A percentile compares a stretch with the other conserved stretches of the same genome.
Conservation (phyloP, 2,329 filamentous ascomycete species). For the Saccharata proteae region DNA sequence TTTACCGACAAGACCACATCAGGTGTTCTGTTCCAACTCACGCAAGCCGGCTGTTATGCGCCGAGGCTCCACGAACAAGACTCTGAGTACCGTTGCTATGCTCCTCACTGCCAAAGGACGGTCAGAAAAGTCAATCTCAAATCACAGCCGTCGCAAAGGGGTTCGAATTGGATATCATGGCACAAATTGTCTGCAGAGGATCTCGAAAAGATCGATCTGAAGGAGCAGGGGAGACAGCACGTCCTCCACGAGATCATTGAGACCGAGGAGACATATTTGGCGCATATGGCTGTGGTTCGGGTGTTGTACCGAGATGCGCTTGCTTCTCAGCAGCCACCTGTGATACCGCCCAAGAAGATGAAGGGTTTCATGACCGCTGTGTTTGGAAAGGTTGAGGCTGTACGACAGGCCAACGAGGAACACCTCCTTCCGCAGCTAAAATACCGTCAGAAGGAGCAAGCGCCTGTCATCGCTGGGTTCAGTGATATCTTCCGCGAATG, state of each 20-base stretch:
- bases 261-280: conserved; percentile 83
- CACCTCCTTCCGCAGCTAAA: conserved; percentile 87
- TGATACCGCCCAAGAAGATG: conserved; percentile 67
- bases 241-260: conserved; percentile 91
- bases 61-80: conserved; percentile 62
- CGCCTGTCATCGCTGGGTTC: conserved; percentile 85
- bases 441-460: conserved; percentile 92
- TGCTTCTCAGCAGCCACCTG: conserved; percentile 57
- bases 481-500: conserved; percentile 97
- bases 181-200: conserved; percentile 72
- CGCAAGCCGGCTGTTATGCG: conserved; percentile 82
- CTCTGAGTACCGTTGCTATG: conserved; percentile 72
- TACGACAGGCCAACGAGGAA: conserved; percentile 86
- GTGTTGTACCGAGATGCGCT: conserved; percentile 78
- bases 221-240: conserved; percentile 88
- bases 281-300: conserved; percentile 74
- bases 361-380: conserved; percentile 72
- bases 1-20: conserved; percentile 70
- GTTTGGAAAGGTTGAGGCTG: conserved; percentile 80
- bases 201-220: conserved; percentile 58
- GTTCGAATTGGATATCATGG: conserved; percentile 67
- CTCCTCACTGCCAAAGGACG: conserved; percentile 84
- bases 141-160: conserved; percentile 51
- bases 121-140: conserved; percentile 88
- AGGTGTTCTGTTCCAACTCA: conserved; percentile 87